A percentile compares a stretch with the other conserved stretches of the same genome.
phyloP scores from a whole-genome alignment of 495 filamentous ascomycete genomes.

The Elaphomyces granulatus region DNA sequence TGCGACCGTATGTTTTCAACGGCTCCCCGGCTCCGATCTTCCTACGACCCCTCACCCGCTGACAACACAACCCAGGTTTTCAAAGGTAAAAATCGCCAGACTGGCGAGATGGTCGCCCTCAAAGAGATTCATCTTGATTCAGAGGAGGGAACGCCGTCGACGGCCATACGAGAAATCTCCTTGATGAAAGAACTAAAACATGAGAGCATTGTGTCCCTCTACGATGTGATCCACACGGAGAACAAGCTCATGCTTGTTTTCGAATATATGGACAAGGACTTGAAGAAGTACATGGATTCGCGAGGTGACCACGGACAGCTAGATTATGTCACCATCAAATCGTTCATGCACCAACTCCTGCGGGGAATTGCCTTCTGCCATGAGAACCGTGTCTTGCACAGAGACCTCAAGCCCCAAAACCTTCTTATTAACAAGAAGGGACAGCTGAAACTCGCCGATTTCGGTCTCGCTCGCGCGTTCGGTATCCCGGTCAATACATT shows the following conservation, averaged over 20 bases:
- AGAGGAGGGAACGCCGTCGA: constrained; percentile 96
- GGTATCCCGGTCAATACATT: constrained; percentile 97
- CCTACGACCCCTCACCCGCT: too few species aligned
- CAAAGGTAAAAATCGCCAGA: constrained; percentile 94
- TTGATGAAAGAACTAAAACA: constrained; percentile 99
- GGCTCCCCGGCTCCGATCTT: constrained; percentile 11
- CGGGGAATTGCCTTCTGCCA: constrained; percentile 94
- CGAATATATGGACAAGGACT: constrained; percentile 93
- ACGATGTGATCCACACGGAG: constrained; percentile 98
- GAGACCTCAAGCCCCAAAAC: constrained; percentile 94
- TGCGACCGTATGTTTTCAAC: constrained; percentile 70
- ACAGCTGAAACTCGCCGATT: constrained; percentile 86
- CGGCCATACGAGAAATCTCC: constrained; percentile 95
- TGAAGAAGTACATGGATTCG: constrained; percentile 99
- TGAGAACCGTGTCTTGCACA: constrained; percentile 86
- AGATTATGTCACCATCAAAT: constrained; percentile 78
- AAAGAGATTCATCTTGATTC: constrained; percentile 99
- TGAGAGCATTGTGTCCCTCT: constrained; percentile 90
- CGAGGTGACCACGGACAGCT: constrained; percentile 70
- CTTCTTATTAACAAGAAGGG: constrained; percentile 88
- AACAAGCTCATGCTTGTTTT: constrained; percentile 99
- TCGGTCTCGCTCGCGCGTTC: constrained; percentile 83
- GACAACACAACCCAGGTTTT: constrained; percentile 90
- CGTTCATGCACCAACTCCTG: constrained; percentile 92
- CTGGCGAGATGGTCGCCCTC: constrained; percentile 87